These are phyloP conservation scores for Casuarina equisetifolia DNA, from an alignment of 306 rosid species.

Conservation along the genomic window DNA sequence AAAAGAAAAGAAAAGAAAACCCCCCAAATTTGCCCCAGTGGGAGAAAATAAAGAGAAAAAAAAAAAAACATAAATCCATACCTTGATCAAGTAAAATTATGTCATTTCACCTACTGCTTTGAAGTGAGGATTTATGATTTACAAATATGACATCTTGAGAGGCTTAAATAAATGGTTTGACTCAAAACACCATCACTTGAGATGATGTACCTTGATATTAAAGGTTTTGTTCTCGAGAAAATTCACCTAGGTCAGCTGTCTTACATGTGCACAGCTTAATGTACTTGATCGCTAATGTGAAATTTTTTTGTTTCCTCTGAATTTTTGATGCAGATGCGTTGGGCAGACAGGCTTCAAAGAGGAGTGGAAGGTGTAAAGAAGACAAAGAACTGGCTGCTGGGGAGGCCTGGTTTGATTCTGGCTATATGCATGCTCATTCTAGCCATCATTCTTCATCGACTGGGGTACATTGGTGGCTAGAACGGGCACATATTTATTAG, in stretches of 20 bases:
- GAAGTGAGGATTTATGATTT: background rate
- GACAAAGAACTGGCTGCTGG: constrained; percentile 86
- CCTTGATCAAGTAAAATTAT: background rate
- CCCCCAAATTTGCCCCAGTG: no score
- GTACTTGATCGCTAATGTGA: background rate
- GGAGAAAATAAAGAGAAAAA: no score
- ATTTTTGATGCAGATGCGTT: constrained; percentile 67
- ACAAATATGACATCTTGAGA: background rate
- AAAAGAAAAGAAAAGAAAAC: background rate
- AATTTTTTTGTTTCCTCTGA: background rate
- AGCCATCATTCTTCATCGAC: constrained; percentile 76
- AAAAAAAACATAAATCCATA: background rate
- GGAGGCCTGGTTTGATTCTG: constrained; percentile 71
- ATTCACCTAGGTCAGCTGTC: background rate
- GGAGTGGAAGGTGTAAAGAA: constrained; percentile 77
- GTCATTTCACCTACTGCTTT: background rate
- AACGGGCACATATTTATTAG: constrained; percentile 9
- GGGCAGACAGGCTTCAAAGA: constrained; percentile 88
- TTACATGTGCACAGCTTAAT: background rate
- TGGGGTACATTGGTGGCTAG: constrained; percentile 88
- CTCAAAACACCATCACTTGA: background rate
- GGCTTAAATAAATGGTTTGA: background rate
- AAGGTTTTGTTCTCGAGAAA: background rate
- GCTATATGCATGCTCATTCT: constrained; percentile 84
- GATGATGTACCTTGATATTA: background rate